These are phyloP conservation scores for Scedosporium boydii DNA, from an alignment of 2,329 filamentous ascomycete species.

Conservation along the genomic window DNA sequence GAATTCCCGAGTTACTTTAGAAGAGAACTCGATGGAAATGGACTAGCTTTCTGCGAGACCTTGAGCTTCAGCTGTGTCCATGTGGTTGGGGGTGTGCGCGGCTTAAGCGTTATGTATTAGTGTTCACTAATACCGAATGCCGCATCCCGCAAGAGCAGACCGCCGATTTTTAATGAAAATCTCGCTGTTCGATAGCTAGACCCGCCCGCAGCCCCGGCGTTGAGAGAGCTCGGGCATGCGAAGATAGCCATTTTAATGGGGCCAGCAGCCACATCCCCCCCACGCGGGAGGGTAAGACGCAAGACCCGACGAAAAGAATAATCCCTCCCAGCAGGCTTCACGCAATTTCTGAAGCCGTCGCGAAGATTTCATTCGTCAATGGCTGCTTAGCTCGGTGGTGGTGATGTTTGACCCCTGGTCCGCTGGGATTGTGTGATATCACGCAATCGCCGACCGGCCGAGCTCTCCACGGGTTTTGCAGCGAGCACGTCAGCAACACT, in stretches of 20 bases:
- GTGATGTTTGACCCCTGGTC: background rate
- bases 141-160: background rate
- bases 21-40: background rate
- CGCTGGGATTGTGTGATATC: slow-evolving; percentile 2
- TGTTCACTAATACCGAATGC: background rate
- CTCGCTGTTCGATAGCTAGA: too few relatives aligned
- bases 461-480: background rate
- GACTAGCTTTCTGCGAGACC: too few relatives aligned
- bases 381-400: background rate
- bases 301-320: too few relatives aligned
- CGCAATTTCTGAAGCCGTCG: background rate
- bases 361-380: background rate
- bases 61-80: too few relatives aligned
- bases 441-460: slow-evolving; percentile 2
- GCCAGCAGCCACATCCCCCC: too few relatives aligned
- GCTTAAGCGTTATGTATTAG: background rate
- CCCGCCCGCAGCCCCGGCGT: too few relatives aligned
- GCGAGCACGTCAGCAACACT: background rate
- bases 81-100: background rate
- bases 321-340: background rate
- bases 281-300: too few relatives aligned
- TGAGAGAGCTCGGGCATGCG: too few relatives aligned
- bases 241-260: too few relatives aligned
- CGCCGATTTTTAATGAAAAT: background rate
- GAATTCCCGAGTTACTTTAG: background rate